A percentile compares a stretch with the other conserved stretches of the same genome.
phyloP scores from a whole-genome alignment of 1,284 basidiomycete genomes.

The Pholiota adiposa region DNA sequence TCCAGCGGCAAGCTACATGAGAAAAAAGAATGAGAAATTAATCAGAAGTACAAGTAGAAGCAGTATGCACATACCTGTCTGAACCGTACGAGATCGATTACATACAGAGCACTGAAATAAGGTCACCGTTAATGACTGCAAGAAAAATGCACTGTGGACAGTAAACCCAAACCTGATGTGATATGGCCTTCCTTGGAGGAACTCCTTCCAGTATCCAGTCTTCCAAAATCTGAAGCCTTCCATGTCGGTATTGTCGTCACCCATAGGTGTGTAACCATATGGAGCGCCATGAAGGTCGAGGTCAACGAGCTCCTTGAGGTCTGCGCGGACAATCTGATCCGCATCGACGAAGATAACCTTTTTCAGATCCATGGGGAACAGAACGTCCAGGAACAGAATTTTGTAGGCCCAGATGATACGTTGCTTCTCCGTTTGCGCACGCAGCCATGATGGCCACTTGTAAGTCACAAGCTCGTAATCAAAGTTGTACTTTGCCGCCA shows the following conservation, averaged over 20 bases:
- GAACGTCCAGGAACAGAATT: conserved; percentile 97
- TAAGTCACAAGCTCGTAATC: conserved; percentile 97
- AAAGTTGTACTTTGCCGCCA: conserved; percentile 90
- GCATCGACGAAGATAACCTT: conserved; percentile 99
- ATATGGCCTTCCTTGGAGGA: conserved; percentile 81
- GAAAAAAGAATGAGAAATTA: conserved; percentile 11
- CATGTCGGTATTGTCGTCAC: conserved; percentile 92
- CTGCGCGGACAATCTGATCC: conserved; percentile 95
- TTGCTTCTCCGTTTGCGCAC: conserved; percentile 97
- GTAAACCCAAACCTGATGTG: conserved; percentile 78
- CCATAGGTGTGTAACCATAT: conserved; percentile 97
- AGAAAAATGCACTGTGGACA: background rate
- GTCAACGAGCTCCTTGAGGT: conserved; percentile 91
- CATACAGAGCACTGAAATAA: conserved; percentile 82
- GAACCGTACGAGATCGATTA: conserved; percentile 96
- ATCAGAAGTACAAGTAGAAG: background rate
- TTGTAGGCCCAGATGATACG: conserved; percentile 99
- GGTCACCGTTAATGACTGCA: background rate
- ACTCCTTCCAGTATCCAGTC: conserved; percentile 91
- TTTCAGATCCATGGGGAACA: conserved; percentile 98
- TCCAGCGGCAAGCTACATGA: conserved; percentile 72
- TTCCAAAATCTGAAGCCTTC: conserved; percentile 99
- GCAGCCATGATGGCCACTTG: conserved; percentile 98
- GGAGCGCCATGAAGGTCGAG: conserved; percentile 90
- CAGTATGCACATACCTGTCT: conserved; percentile 62